Evolutionary conservation across 805 yeast species (phyloP), one percentile per base, ranked within the genome.

Genomic region (Yamadazyma laniorum): DNA sequence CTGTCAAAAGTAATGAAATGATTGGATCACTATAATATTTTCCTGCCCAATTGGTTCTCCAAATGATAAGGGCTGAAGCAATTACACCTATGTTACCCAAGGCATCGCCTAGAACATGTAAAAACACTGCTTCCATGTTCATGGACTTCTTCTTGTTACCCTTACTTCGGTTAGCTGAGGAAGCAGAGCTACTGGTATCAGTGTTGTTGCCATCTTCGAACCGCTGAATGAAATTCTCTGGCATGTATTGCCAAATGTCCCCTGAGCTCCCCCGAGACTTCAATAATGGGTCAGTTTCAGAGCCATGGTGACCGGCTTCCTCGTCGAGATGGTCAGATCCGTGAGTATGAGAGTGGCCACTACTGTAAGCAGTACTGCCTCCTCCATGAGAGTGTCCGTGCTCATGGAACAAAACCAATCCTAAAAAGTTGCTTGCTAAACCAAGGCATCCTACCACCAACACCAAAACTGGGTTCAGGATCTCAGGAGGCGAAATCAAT

Each of bases 61-160:
- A 90, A 52, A 91, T 91, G 52, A 91, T 83, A 25, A 91, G 46
- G 3, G 98, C 99, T 2, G 96, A 82, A 3, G 74, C 59, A 40
- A 91, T 93, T 36, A 91, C 99, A 48, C 98, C 98, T 38, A 91
- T 66, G 57, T 91, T 91, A 46, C 99, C 98, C 40, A 91, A 70
- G 1, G 98, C 98, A 62, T 91, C 99, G 31, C 98, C 98, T 50
- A 93, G 46, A 9, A 93, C 99, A 56, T 91, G 99, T 55, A 91
- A 70, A 56, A 87, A 93, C 3, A 91, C 97, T 47, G 99, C 99
- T 53, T 87, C 90, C 97, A 91, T 91, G 63, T 93, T 91, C 68
- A 91, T 69, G n/a, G 96, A 85, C 55, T 75, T 79, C 22, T 61
- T 51, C 43, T 68, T 60, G 6, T 26, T 15, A n/a, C 29, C 19